Evolutionary conservation across 179 eudicot genomes (phyloP).

Genomic region (Sideroxylon spinosum): DNA sequence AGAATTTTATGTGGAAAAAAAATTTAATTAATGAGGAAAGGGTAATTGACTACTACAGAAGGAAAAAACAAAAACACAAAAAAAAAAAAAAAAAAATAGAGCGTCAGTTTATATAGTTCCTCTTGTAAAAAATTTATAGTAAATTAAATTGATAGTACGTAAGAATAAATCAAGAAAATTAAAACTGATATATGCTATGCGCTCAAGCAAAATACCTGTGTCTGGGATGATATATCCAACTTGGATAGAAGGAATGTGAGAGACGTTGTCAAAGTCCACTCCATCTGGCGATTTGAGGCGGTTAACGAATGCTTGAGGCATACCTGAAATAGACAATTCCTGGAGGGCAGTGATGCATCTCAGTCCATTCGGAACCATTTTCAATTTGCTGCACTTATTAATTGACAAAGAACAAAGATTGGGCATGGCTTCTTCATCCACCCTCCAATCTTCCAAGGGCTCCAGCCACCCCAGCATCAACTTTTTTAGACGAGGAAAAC

Average conservation of each 20-base stretch:
- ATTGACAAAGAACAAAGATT: conserved; percentile 23
- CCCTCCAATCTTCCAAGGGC: conserved; percentile 21
- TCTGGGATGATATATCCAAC: no score
- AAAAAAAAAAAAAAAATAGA: no score
- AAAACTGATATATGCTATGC: no score
- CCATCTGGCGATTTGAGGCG: conserved; percentile 1
- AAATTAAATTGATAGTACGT: no score
- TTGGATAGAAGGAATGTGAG: conserved; percentile 12
- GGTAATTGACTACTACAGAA: no score
- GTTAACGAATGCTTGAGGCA: conserved; percentile 20
- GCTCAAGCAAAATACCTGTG: no score
- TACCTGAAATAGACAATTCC: conserved; percentile 16
- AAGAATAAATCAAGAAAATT: no score
- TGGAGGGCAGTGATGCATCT: conserved; percentile 19
- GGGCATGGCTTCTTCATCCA: conserved; percentile 32
- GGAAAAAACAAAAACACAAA: no score
- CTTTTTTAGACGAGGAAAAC: conserved; percentile 32
- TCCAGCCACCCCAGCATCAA: conserved; percentile 12
- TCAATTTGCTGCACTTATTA: conserved; percentile 16
- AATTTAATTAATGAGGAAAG: no score
- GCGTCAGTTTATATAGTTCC: no score
- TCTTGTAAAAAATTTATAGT: no score
- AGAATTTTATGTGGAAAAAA: no score
- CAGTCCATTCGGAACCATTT: conserved; percentile 28
- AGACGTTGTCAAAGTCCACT: conserved; percentile 25